These are phyloP conservation scores for Aspergillus pseudoviridinutans DNA, from an alignment of 2,329 filamentous ascomycete species.

Conservation along the genomic window DNA sequence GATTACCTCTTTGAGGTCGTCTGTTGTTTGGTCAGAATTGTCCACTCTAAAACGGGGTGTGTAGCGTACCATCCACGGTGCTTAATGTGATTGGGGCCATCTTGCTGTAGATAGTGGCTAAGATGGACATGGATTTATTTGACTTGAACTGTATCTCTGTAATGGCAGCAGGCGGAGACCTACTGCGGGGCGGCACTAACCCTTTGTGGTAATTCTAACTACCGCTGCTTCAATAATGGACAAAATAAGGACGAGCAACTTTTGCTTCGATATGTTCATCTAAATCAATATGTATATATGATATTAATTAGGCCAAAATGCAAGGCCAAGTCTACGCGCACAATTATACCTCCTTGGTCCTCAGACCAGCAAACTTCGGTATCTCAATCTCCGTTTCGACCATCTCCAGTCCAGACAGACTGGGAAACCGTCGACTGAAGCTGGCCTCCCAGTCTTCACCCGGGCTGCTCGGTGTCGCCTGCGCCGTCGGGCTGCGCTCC, in stretches of 20 bases:
- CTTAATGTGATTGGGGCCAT: conserved; percentile 36
- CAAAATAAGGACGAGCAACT: too few species aligned
- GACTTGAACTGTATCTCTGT: neutral
- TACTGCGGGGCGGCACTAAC: conserved; percentile 3
- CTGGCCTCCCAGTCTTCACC: conserved; percentile 62
- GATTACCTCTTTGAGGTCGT: conserved; percentile 57
- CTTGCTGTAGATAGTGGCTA: neutral
- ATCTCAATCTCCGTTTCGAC: conserved; percentile 64
- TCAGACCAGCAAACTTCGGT: conserved; percentile 33
- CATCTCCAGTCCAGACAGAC: conserved; percentile 79
- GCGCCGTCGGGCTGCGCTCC: conserved; percentile 26
- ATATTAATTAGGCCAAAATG: conserved; percentile 4
- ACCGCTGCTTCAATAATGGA: neutral
- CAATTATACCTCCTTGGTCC: conserved; percentile 41
- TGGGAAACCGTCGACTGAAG: conserved; percentile 85
- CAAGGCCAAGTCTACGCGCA: conserved; percentile 2
- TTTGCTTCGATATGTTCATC: neutral
- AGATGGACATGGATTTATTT: neutral
- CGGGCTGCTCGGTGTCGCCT: conserved; percentile 20
- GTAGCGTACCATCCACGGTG: conserved; percentile 31
- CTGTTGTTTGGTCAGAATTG: conserved; percentile 22
- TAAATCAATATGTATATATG: conserved; percentile 1
- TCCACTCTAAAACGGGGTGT: neutral
- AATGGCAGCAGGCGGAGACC: neutral
- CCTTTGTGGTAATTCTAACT: conserved; percentile 6